These are phyloP conservation scores for Thuja plicata DNA, from an alignment of 83 land plant species.

Conservation along the genomic window DNA sequence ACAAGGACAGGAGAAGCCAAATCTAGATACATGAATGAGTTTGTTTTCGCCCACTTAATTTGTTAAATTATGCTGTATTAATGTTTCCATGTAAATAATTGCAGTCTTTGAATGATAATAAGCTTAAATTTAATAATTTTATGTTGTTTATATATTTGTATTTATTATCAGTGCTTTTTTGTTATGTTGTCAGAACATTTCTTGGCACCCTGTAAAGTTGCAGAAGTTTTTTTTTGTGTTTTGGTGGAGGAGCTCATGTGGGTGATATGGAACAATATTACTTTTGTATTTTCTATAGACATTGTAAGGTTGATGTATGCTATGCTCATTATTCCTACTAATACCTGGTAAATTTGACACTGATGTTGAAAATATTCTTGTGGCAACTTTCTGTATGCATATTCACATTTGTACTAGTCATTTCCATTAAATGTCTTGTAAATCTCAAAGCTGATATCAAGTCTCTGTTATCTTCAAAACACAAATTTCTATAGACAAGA, in stretches of 20 bases:
- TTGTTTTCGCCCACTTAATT: neutral
- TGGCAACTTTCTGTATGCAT: neutral
- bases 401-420: neutral
- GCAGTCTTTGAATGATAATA: neutral
- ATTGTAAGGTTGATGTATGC: neutral
- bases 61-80: neutral
- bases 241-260: no score
- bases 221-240: neutral
- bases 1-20: no score
- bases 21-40: no score
- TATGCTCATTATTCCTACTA: neutral
- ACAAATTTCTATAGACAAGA: neutral
- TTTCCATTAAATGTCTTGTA: neutral
- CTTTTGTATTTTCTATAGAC: neutral
- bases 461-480: neutral
- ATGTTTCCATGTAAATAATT: neutral
- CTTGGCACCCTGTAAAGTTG: neutral
- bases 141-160: neutral
- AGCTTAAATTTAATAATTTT: neutral
- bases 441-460: neutral
- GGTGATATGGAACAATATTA: neutral
- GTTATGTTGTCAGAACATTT: neutral
- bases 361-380: no score
- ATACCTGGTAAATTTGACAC: no score
- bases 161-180: neutral